These are phyloP conservation scores for Phytophthora syringae DNA, from an alignment of 352 stramenopile species.

Conservation along the genomic window DNA sequence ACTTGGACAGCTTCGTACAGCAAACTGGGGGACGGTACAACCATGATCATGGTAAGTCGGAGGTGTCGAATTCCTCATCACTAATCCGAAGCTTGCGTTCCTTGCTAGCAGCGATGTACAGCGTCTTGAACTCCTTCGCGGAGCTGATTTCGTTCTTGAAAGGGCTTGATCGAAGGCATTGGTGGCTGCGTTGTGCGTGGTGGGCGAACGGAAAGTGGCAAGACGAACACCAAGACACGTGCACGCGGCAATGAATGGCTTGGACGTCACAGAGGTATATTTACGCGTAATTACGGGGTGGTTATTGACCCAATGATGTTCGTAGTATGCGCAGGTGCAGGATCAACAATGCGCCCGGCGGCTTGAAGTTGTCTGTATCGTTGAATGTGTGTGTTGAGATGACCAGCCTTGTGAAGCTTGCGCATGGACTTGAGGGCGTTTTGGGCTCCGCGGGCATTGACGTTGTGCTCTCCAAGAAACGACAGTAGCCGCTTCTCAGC, in stretches of 20 bases:
- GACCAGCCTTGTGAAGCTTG: conserved; percentile 3
- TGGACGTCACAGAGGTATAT: background rate
- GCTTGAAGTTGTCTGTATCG: conserved; percentile 3
- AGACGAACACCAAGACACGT: background rate
- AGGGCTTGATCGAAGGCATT: background rate
- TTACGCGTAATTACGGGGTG: background rate
- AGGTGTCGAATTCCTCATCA: conserved; percentile 17
- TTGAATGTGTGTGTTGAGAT: background rate
- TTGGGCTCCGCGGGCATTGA: background rate
- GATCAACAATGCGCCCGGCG: background rate
- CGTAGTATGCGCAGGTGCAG: background rate
- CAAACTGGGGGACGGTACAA: background rate
- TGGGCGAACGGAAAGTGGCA: background rate
- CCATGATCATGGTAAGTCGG: conserved; percentile 13
- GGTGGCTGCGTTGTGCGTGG: background rate
- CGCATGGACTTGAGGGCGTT: conserved; percentile 18
- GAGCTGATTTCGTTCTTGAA: conserved; percentile 17
- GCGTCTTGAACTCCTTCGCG: conserved; percentile 11
- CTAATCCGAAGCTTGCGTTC: conserved; percentile 4
- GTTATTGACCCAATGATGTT: background rate
- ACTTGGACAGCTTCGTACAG: conserved; percentile 3
- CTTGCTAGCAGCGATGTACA: conserved; percentile 6
- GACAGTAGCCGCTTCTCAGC: conserved; percentile 3
- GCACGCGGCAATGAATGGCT: background rate
- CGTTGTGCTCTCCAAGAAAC: background rate